Evolutionary conservation across 2,329 filamentous ascomycete species (phyloP), one percentile per base, ranked within the genome.

Genomic region (Fusarium sp.): DNA sequence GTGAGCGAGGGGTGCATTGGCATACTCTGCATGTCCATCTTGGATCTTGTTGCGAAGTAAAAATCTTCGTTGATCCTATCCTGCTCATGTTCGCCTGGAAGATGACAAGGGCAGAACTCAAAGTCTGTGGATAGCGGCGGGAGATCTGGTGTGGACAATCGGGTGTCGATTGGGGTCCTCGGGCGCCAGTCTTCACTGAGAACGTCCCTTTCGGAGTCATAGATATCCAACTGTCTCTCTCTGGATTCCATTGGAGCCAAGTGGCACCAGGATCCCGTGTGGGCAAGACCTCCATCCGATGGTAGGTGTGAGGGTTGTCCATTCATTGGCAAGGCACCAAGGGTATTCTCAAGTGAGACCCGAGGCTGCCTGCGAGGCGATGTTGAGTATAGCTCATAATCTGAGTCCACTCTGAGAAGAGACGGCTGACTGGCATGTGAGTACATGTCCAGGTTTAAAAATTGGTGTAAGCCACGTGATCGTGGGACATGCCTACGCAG

Each of bases 21-120:
- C 73, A 41, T 73, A 75, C 73, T 56, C 56, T 74, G 73, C 52
- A 65, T 47, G 8, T 75, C 71, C 71, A 74, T 74, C 32, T 73
- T 75, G 25, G 62, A 65, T 24, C 58, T 69, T 38, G 73, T 62
- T 9, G 51, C 55, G 45, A 75, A 57, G 44, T 73, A 75, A 49
- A 71, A 75, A 10, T 61, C 60, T 54, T 73, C 51, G 47, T 71
- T 71, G 10, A 74, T 65, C 16, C 34, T 64, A 29, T 67, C 69
- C 13, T 74, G 60, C 11, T 69, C 71, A 8, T 61, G 38, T 8
- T 55, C 45, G 6, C 41, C 46, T 5, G 38, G n/a, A 24, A 15
- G 22, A 34, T 71, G 63, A 20, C 73, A 75, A 24, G 59, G n/a
- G 16, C 71, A 75, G 57, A 75, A 75, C 60, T 75, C 71, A 71